Base-by-base conservation (phyloP, 1,284 basidiomycete species). In the Ustilago xerochloae region DNA sequence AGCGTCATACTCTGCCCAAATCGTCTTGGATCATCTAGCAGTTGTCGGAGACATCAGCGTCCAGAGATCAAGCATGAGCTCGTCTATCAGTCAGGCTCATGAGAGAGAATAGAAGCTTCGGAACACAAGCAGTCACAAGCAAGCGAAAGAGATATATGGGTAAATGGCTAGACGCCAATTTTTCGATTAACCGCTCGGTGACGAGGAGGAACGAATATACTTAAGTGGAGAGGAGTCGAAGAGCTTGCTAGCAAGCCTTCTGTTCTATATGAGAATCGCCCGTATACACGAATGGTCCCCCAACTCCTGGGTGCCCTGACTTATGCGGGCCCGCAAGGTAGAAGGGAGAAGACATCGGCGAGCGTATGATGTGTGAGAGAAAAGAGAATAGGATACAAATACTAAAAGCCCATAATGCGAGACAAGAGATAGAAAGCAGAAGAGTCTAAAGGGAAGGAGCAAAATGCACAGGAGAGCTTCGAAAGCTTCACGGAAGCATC, bases 281-380 rank as follows among this genome's bases (percentile, higher is more conserved):
- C 70, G 70, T 73, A 47, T 73, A 73, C 70, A 62, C 64, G 70
- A 73, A 73, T 73, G 70, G 70, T 64, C 70, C 47, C 61, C 65
- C 54, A 32, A 39, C 2, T 16, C 39, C 35, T n/a, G 43, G 51
- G 46, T 38, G 54, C 55, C 60, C 60, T 43, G 30, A 39, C 22
- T 33, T 10, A 20, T 16, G 5, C n/a, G 59, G 60, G 66, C 60
- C 66, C 60, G 43, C 47, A 22, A 53, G 35, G 16, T n/a, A 38
- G 28, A 29, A 39, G 61, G 52, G 61, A 49, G 62, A 68, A 73
- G 22, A 73, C 70, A 73, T 73, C 64, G 64, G 70, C 70, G 70
- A 65, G 65, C 70, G 29, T 64, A 48, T 63, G n/a, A 48, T 48
- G n/a, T 53, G 49, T 54, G 48, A 36, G 39, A 41, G 33, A 16